Conservation (phyloP, 805 yeast species). For the Komagataella pastoris region DNA sequence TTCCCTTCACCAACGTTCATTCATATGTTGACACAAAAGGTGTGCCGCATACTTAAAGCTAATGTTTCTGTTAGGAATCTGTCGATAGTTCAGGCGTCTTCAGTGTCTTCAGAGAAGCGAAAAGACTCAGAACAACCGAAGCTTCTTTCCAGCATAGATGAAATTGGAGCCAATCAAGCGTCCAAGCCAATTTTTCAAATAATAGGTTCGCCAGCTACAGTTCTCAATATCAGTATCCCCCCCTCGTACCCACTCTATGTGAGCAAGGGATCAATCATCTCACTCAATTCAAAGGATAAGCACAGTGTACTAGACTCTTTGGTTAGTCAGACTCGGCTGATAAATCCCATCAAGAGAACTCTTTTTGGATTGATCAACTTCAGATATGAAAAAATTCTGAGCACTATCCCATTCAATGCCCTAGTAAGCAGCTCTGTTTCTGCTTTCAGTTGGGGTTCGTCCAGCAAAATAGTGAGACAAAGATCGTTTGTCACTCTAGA, state of each 20-base stretch:
- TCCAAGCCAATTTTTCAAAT: background rate
- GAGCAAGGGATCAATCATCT: constrained; percentile 33
- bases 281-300: constrained; percentile 21
- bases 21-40: background rate
- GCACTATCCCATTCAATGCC: constrained; percentile 31
- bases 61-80: background rate
- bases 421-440: constrained; percentile 24
- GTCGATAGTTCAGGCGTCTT: background rate
- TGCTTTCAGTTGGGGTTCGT: background rate
- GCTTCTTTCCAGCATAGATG: background rate
- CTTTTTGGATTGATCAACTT: constrained; percentile 29
- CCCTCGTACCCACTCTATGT: constrained; percentile 45
- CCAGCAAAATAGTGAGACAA: constrained; percentile 7
- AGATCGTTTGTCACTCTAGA: constrained; percentile 29
- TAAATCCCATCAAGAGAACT: constrained; percentile 26
- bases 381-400: constrained; percentile 31
- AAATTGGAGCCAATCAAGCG: background rate
- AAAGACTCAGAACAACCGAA: background rate
- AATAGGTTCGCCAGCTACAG: background rate
- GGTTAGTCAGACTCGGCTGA: constrained; percentile 16
- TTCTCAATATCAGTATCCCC: constrained; percentile 14
- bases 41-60: background rate
- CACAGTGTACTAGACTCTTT: constrained; percentile 10
- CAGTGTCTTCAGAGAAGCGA: background rate
- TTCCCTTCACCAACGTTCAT: background rate